Base-by-base conservation (phyloP, 108 stramenopile genomes). In the Skeletonema potamos region DNA sequence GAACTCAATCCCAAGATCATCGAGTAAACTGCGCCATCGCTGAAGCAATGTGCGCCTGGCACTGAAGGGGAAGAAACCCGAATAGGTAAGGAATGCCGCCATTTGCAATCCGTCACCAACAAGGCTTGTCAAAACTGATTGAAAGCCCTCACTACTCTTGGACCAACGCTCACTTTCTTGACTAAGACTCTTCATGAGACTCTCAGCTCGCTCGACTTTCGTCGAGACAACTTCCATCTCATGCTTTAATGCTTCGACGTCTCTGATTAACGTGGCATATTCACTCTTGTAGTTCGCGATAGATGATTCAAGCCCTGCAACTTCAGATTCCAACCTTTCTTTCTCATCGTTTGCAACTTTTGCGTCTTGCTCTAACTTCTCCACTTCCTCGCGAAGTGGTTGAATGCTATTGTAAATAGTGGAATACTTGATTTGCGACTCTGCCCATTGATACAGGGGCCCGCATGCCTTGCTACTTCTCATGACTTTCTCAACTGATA, bases 101-200 rank as follows among this genome's bases (percentile, higher is more conserved):
- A 94, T 86, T 43, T 98, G 74, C 20, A 99, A 83, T 29, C 85
- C 89, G 74, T 98, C 98, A 36, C 98, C 98, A 48, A 97, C 88
- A 11, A 99, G 76, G 55, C 85, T 92, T 27, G 82, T 70, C 63
- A 98, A 66, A 36, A 96, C 91, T 13, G 78, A 57, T 62, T 92
- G 84, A 66, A 99, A 99, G 29, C 82, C 70, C 74, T 89, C 87
- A 13, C 93, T 84, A 33, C 94, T 92, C 75, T 89, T 91, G 15
- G 91, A 65, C 99, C 99, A 99, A 30, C 99, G 93, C 27, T 92
- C 93, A 72, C 97, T 96, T 69, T 99, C 99, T 62, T 95, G 89
- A 41, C 87, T 87, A 54, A 99, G 77, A 66, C 93, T 96, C 56
- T 87, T 84, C 63, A 99, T 71, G 17, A 99, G 81, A 61, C 89